Percentiles rank a stretch among this genome's conserved stretches.
Conservation (phyloP, 1,284 basidiomycete species). For the Sporisorium iseilematis-ciliati region DNA sequence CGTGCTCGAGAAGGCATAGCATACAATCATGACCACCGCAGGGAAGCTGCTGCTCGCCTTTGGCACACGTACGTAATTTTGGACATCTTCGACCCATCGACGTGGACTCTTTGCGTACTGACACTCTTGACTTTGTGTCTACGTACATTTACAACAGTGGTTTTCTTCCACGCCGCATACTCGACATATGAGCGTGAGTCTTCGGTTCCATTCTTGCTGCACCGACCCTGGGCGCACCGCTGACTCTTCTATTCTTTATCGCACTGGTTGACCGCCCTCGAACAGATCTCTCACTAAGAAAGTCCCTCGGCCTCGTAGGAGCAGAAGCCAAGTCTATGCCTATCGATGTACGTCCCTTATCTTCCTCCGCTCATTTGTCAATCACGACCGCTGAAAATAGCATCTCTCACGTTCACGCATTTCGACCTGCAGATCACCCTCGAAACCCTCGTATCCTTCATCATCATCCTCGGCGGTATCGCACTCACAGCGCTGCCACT, state of each 20-base stretch:
- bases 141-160: conserved; percentile 16
- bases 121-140: background rate
- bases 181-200: conserved; percentile 62
- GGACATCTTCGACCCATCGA: background rate
- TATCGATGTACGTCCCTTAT: conserved; percentile 46
- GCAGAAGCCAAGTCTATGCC: conserved; percentile 46
- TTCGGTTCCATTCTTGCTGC: no score
- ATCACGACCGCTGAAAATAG: background rate
- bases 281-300: conserved; percentile 52
- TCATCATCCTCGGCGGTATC: conserved; percentile 79
- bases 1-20: background rate
- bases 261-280: background rate
- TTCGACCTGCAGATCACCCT: conserved; percentile 75
- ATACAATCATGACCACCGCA: conserved; percentile 21
- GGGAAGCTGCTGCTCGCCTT: conserved; percentile 32
- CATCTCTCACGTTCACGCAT: background rate
- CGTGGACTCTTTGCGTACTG: background rate
- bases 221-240: background rate
- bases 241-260: background rate
- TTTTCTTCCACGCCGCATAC: conserved; percentile 61
- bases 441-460: conserved; percentile 77
- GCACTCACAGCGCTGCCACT: conserved; percentile 78
- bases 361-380: background rate
- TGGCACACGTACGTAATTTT: conserved; percentile 30
- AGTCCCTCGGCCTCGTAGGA: conserved; percentile 49